Evolutionary conservation across 495 filamentous ascomycete genomes (phyloP).

Genomic region (Trichocladium uniseriatum): DNA sequence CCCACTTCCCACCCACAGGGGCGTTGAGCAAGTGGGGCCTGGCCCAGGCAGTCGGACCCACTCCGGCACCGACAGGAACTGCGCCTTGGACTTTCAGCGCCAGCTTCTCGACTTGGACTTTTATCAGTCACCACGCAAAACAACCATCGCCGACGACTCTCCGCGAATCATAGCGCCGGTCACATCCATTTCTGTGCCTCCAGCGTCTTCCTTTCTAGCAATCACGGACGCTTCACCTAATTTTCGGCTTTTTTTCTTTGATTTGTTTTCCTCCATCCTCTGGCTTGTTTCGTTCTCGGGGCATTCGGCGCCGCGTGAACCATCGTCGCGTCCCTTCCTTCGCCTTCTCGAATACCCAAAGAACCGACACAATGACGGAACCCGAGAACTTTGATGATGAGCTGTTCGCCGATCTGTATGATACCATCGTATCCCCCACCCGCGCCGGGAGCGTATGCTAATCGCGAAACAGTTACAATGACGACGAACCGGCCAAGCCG

Average conservation of each 20-base stretch:
- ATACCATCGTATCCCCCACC: conserved; percentile 1
- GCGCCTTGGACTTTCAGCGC: not conserved
- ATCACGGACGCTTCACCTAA: not conserved
- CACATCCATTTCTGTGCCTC: not conserved
- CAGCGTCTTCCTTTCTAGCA: no score
- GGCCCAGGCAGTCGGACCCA: not conserved
- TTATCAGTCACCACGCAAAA: not conserved
- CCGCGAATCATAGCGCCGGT: not conserved
- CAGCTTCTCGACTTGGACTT: not conserved
- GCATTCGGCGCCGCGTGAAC: not conserved
- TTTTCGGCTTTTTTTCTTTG: not conserved
- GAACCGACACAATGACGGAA: conserved; percentile 58
- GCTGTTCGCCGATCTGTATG: conserved; percentile 96
- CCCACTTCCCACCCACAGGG: not conserved
- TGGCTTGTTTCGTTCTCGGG: not conserved
- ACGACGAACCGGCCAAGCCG: conserved; percentile 54
- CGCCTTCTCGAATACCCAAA: conserved; percentile 3
- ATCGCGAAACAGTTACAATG: conserved; percentile 62
- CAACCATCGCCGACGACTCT: not conserved
- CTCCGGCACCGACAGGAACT: conserved; percentile 3
- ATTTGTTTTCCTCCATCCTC: not conserved
- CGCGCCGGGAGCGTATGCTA: not conserved
- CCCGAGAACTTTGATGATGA: conserved; percentile 90
- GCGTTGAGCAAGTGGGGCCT: not conserved
- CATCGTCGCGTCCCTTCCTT: not conserved